phyloP scores from a whole-genome alignment of 23 red algal species.

The Gracilariopsis chorda region DNA sequence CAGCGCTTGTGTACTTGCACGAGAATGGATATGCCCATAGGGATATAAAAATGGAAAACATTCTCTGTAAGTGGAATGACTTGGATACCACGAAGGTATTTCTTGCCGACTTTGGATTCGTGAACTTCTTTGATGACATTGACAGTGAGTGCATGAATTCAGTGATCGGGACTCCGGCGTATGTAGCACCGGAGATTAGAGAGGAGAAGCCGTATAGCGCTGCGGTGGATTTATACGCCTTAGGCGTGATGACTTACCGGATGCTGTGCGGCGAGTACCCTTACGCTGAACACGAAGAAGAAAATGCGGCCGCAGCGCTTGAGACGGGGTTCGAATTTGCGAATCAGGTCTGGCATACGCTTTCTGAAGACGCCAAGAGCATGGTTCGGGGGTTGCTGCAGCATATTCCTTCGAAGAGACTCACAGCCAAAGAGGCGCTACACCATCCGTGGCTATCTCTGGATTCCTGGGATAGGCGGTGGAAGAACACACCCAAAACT shows the following conservation, averaged over 20 bases:
- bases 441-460: conserved; percentile 77
- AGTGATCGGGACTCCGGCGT: conserved; percentile 73
- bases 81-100: no score
- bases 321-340: conserved; percentile 51
- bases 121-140: conserved; percentile 42
- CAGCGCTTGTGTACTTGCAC: not conserved
- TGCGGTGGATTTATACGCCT: conserved; percentile 73
- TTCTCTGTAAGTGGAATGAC: not conserved
- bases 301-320: conserved; percentile 38
- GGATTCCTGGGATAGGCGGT: no score
- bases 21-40: not conserved
- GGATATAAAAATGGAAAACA: conserved; percentile 2
- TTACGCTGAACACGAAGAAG: conserved; percentile 67
- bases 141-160: not conserved
- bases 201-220: conserved; percentile 51
- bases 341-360: conserved; percentile 29
- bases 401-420: conserved; percentile 42
- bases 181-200: conserved; percentile 83
- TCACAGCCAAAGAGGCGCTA: conserved; percentile 61
- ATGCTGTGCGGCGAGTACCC: conserved; percentile 87
- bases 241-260: conserved; percentile 79
- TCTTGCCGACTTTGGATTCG: conserved; percentile 67
- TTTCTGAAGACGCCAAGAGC: conserved; percentile 29
- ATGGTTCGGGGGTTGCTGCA: conserved; percentile 60
- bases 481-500: no score